These are phyloP conservation scores for Aquilaria sinensis DNA, from an alignment of 345 rosid species.

Conservation along the genomic window DNA sequence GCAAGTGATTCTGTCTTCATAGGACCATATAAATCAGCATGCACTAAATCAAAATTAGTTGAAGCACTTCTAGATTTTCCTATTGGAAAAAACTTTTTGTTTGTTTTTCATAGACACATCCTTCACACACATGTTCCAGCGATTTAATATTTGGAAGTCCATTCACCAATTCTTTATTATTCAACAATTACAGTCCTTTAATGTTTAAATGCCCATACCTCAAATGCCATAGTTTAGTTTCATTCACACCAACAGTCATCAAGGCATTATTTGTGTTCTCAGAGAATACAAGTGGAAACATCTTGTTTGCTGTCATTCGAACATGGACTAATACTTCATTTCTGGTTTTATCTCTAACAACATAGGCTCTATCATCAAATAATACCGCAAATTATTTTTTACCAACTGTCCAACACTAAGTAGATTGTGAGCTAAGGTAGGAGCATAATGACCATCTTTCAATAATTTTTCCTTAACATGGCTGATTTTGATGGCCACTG, in stretches of 20 bases:
- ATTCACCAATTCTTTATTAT: neutral
- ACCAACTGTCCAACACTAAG: no score
- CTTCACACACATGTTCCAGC: neutral
- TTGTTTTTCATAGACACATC: neutral
- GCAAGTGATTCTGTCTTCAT: neutral
- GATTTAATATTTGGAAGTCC: neutral
- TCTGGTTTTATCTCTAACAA: neutral
- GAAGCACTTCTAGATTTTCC: neutral
- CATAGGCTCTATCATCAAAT: neutral
- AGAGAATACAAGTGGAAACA: neutral
- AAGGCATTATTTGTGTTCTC: neutral
- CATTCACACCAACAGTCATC: no score
- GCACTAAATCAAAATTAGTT: neutral
- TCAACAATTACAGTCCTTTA: neutral
- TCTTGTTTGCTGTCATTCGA: neutral
- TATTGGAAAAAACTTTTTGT: neutral
- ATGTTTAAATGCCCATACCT: neutral
- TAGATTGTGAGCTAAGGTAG: neutral
- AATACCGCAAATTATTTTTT: neutral
- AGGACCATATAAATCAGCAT: neutral
- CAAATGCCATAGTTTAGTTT: no score
- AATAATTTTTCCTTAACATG: neutral
- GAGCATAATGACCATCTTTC: neutral
- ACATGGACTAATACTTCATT: neutral
- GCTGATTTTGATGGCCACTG: neutral